Percentiles rank a stretch among this genome's conserved stretches.
phyloP scores from a whole-genome alignment of 305 asterid species.

The Rubia peregrina region DNA sequence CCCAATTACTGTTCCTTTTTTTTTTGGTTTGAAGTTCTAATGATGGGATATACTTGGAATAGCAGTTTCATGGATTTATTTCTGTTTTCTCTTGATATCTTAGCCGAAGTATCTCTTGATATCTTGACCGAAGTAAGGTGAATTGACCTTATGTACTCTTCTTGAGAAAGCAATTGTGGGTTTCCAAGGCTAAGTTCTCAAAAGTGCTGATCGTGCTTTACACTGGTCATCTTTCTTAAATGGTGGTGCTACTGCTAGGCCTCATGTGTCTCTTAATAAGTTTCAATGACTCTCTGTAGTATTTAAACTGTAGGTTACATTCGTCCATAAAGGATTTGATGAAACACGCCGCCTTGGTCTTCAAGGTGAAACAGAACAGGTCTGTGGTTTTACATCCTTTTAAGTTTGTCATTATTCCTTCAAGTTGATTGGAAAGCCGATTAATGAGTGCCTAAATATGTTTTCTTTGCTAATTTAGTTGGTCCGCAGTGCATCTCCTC shows the following conservation, averaged over 20 bases:
- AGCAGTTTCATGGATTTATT: background rate
- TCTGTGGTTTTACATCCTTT: conserved; percentile 14
- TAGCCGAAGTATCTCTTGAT: background rate
- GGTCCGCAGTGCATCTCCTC: conserved; percentile 85
- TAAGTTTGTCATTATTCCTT: background rate
- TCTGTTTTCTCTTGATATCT: background rate
- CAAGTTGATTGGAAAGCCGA: background rate
- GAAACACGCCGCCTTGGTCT: conserved; percentile 99
- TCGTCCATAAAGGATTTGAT: conserved; percentile 95
- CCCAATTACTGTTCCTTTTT: background rate
- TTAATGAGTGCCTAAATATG: conserved; percentile 6
- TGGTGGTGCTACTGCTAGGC: background rate
- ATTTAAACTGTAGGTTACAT: conserved; percentile 59
- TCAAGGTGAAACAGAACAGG: conserved; percentile 85
- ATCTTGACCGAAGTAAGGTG: background rate
- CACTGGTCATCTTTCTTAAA: background rate
- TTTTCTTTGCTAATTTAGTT: conserved; percentile 39
- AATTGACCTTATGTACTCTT: background rate
- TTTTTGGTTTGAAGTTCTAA: background rate
- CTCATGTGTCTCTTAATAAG: background rate
- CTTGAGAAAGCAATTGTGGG: background rate
- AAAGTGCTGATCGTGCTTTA: background rate
- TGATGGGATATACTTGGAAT: background rate
- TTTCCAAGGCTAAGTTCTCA: background rate
- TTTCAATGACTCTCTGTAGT: conserved; percentile 16